phyloP scores from a whole-genome alignment of 257 asterid species.

The Solanum pinnatisectum region DNA sequence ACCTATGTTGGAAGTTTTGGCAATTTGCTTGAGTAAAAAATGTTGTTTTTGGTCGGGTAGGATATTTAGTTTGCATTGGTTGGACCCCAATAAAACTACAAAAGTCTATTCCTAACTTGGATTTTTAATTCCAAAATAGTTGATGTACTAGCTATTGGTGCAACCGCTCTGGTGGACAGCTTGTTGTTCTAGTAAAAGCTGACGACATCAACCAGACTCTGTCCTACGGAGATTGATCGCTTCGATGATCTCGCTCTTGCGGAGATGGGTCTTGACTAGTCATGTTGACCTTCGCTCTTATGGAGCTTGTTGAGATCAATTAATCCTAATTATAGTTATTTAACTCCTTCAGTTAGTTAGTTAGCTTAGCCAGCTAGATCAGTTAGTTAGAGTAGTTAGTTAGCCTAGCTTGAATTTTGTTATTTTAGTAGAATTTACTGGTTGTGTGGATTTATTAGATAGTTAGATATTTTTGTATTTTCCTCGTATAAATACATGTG shows the following conservation, averaged over 20 bases:
- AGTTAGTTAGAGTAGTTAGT: too few relatives aligned
- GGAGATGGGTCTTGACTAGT: neutral
- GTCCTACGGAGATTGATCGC: neutral
- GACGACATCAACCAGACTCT: neutral
- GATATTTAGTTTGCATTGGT: neutral
- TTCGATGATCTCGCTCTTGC: neutral
- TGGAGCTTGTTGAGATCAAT: too few relatives aligned
- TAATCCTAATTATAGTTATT: too few relatives aligned
- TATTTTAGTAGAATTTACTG: too few relatives aligned
- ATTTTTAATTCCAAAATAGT: neutral
- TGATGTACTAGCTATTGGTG: neutral
- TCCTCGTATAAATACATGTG: too few relatives aligned
- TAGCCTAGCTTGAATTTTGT: too few relatives aligned
- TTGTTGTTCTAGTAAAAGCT: neutral
- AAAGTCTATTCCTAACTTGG: neutral
- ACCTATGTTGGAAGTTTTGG: neutral
- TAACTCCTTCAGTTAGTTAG: too few relatives aligned
- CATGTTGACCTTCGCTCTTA: neutral
- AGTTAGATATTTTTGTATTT: too few relatives aligned
- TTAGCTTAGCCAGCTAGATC: too few relatives aligned
- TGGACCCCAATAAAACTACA: neutral
- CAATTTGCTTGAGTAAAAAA: neutral
- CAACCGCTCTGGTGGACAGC: too few relatives aligned
- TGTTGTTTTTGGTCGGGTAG: neutral
- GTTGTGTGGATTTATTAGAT: too few relatives aligned